Percentiles rank a stretch among this genome's conserved stretches.
Conservation (phyloP, 2,329 filamentous ascomycete species). For the Macroventuria anomochaeta region DNA sequence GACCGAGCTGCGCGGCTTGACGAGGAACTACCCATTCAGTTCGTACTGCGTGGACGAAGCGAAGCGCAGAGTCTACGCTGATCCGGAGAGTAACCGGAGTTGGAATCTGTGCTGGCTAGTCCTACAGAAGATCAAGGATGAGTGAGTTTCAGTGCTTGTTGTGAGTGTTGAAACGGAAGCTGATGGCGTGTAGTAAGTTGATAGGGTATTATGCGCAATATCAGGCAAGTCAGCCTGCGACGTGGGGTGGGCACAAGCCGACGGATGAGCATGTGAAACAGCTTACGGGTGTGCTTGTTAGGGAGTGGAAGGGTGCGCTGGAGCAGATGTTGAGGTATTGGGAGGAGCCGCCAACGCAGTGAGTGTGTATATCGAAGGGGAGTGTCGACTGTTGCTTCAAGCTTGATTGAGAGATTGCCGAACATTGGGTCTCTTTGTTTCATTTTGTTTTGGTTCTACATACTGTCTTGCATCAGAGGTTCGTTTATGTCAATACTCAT, state of each 20-base stretch:
- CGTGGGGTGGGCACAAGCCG: slow-evolving; percentile 71
- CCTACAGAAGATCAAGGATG: slow-evolving; percentile 68
- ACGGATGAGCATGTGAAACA: slow-evolving; percentile 62
- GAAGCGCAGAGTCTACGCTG: slow-evolving; percentile 66
- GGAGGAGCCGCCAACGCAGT: slow-evolving; percentile 60
- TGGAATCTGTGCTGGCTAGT: slow-evolving; percentile 81
- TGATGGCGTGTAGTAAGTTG: slow-evolving; percentile 58
- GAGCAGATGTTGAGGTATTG: slow-evolving; percentile 73
- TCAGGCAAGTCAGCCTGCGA: slow-evolving; percentile 68
- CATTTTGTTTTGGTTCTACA: too few relatives aligned
- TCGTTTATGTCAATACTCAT: too few relatives aligned
- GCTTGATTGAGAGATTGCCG: neutral
- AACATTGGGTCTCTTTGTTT: too few relatives aligned
- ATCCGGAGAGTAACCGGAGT: slow-evolving; percentile 70
- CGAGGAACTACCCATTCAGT: slow-evolving; percentile 70
- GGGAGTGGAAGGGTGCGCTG: slow-evolving; percentile 71
- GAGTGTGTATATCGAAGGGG: neutral
- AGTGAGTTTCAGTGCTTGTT: slow-evolving; percentile 56
- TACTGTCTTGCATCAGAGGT: too few relatives aligned
- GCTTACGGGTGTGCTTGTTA: slow-evolving; percentile 67
- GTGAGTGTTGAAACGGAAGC: neutral
- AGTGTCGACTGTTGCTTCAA: too few relatives aligned
- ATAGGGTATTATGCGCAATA: slow-evolving; percentile 66
- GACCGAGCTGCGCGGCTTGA: slow-evolving; percentile 72
- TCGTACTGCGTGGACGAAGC: slow-evolving; percentile 70